Base-by-base conservation (phyloP, 495 filamentous ascomycete species). In the Recurvomyces mirabilis region DNA sequence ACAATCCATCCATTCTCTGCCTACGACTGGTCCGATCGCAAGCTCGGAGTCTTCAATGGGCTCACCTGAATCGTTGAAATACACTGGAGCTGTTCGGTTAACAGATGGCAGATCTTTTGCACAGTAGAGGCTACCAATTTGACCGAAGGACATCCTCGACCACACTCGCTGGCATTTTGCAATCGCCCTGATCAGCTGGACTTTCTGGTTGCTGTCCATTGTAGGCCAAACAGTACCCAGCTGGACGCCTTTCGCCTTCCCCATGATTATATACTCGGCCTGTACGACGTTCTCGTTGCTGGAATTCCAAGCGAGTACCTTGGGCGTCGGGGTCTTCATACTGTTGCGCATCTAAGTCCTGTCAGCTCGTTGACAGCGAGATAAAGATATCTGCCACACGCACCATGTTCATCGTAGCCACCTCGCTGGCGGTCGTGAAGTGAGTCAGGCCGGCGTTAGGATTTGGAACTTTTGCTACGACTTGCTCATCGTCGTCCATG, bases 391-490 rank as follows among this genome's bases (percentile, higher is more conserved):
- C n/a, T n/a, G 26, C 7, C 26, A 29, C 7, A 14, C 40, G 2
- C 14, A 43, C 40, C 14, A 32, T 29, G 26, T 28, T 28, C 40
- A 43, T 43, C 23, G 23, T 43, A 4, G 40, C 40, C 9, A 33
- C 26, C 9, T 49, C 46, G 20, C 46, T 49, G 25, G 39, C 46
- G 19, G 42, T 34, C 14, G 40, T 36, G 20, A 6, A 38, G 24
- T 36, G 42, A 22, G 40, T 4, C 5, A 10, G 19, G 4, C 48
- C 48, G 15, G 48, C 48, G 21, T 51, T 51, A 4, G 43, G 43
- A 25, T 48, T 51, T 6, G 32, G 45, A 7, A 51, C 32, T 41
- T 51, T 51, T 1, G 34, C 48, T 29, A 51, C 40, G 11, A 51
- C 14, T 26, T 51, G n/a, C 20, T 17, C 17, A 4, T 42, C 41